A percentile compares a stretch with the other conserved stretches of the same genome.
Evolutionary conservation across 108 stramenopile species (phyloP).

Genomic region (Fistulifera solaris): DNA sequence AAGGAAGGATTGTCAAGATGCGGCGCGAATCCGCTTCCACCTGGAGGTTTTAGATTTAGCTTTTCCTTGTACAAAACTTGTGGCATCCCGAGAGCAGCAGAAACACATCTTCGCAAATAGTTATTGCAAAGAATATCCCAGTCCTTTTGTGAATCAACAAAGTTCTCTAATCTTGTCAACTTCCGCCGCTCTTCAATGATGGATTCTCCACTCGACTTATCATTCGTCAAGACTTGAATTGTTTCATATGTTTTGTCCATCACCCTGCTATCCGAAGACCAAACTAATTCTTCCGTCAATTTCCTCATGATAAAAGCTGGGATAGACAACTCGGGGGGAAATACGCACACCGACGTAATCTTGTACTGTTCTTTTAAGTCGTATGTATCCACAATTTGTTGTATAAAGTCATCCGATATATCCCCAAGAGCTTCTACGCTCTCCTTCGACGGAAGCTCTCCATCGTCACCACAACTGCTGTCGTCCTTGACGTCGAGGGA

Average conservation of each 20-base stretch:
- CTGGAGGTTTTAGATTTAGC: constrained; percentile 64
- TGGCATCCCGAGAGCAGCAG: constrained; percentile 22
- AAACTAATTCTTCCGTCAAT: constrained; percentile 49
- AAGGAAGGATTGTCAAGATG: constrained; percentile 59
- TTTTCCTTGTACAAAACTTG: constrained; percentile 73
- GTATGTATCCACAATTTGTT: not conserved
- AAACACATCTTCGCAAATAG: constrained; percentile 31
- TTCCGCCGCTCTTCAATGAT: constrained; percentile 21
- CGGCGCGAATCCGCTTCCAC: constrained; percentile 64
- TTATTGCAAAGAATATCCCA: constrained; percentile 46
- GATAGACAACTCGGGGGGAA: constrained; percentile 34
- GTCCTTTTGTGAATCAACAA: constrained; percentile 37
- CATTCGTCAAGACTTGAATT: constrained; percentile 21
- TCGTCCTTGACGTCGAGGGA: constrained; percentile 15
- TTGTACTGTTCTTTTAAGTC: constrained; percentile 13
- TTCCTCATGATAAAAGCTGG: constrained; percentile 31
- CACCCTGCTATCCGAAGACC: constrained; percentile 21
- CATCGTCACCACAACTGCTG: constrained; percentile 10
- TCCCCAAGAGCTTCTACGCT: not conserved
- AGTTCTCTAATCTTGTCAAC: constrained; percentile 48
- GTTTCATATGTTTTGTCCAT: constrained; percentile 42
- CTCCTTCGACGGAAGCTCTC: not conserved
- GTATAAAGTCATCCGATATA: not conserved
- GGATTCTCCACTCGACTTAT: constrained; percentile 4
- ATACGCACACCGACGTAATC: constrained; percentile 22